Conservation (phyloP, 352 stramenopile species). For the Phytopythium delawarense region DNA sequence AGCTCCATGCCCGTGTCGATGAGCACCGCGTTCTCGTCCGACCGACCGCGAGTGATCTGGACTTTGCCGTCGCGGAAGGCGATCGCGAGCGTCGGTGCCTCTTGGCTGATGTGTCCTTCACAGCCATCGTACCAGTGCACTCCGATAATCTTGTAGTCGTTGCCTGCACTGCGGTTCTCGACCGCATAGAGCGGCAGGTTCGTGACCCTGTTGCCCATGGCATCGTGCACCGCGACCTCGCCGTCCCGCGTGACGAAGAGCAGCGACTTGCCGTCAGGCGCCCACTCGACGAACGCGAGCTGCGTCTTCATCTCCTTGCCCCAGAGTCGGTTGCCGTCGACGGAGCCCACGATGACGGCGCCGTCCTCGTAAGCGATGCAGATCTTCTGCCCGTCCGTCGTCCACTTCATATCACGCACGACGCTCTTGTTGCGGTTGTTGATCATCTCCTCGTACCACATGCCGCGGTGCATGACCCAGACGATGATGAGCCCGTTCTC, state of each 20-base stretch:
- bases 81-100: slow-evolving; percentile 88
- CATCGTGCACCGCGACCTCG: slow-evolving; percentile 85
- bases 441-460: slow-evolving; percentile 97
- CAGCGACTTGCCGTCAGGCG: slow-evolving; percentile 85
- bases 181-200: slow-evolving; percentile 79
- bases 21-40: slow-evolving; percentile 84
- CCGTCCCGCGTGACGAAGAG: slow-evolving; percentile 87
- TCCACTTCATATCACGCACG: slow-evolving; percentile 94
- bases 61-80: slow-evolving; percentile 90
- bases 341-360: slow-evolving; percentile 92
- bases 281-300: slow-evolving; percentile 93
- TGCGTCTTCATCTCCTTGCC: slow-evolving; percentile 92
- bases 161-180: slow-evolving; percentile 25
- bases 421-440: slow-evolving; percentile 96
- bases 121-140: slow-evolving; percentile 85
- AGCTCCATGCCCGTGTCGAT: slow-evolving; percentile 90
- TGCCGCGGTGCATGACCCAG: slow-evolving; percentile 91
- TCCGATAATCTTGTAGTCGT: slow-evolving; percentile 77
- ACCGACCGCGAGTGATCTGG: slow-evolving; percentile 87
- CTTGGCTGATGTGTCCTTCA: slow-evolving; percentile 84
- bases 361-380: slow-evolving; percentile 95
- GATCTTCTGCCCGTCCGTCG: slow-evolving; percentile 91
- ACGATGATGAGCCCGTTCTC: slow-evolving; percentile 95
- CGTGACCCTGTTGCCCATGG: slow-evolving; percentile 83
- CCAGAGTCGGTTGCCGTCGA: slow-evolving; percentile 93